Conservation (phyloP, 1,284 basidiomycete species). For the Peniophora sp. region DNA sequence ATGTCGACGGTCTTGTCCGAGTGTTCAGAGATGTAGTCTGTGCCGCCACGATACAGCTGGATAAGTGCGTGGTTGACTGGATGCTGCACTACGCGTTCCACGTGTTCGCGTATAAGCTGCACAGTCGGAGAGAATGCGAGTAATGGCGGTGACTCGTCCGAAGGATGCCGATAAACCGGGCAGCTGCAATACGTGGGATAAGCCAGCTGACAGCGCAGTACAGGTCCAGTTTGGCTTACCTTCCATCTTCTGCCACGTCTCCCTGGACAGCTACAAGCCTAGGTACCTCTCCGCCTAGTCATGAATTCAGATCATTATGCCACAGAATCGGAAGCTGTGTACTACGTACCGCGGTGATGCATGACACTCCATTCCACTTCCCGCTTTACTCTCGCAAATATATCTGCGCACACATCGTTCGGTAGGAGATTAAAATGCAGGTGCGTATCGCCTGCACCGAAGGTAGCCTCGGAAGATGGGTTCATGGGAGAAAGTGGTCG, state of each 20-base stretch:
- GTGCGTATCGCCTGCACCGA: constrained; percentile 61
- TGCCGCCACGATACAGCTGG: constrained; percentile 66
- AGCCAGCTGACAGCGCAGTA: neutral
- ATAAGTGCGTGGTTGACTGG: constrained; percentile 74
- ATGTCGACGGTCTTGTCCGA: constrained; percentile 78
- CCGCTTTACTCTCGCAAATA: constrained; percentile 45
- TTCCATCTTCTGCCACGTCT: constrained; percentile 49
- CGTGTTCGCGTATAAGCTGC: constrained; percentile 48
- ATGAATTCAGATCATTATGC: constrained; percentile 1
- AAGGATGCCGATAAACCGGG: constrained; percentile 72
- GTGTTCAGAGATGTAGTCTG: constrained; percentile 76
- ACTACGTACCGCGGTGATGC: constrained; percentile 60
- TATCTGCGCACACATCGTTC: constrained; percentile 37
- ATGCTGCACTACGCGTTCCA: constrained; percentile 45
- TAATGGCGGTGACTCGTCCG: constrained; percentile 64
- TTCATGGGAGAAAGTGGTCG: too few species aligned
- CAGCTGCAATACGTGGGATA: constrained; percentile 31
- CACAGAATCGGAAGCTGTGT: neutral
- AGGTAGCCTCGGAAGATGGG: too few species aligned
- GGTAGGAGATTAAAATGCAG: constrained; percentile 50
- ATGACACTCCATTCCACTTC: constrained; percentile 69
- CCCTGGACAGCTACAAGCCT: constrained; percentile 68
- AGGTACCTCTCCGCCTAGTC: constrained; percentile 65
- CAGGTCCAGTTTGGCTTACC: constrained; percentile 26
- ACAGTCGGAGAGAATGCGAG: constrained; percentile 60